A percentile compares a stretch with the other conserved stretches of the same genome.
Evolutionary conservation across 1,284 basidiomycete species (phyloP).

Genomic region (Cutaneotrichosporon sp.): DNA sequence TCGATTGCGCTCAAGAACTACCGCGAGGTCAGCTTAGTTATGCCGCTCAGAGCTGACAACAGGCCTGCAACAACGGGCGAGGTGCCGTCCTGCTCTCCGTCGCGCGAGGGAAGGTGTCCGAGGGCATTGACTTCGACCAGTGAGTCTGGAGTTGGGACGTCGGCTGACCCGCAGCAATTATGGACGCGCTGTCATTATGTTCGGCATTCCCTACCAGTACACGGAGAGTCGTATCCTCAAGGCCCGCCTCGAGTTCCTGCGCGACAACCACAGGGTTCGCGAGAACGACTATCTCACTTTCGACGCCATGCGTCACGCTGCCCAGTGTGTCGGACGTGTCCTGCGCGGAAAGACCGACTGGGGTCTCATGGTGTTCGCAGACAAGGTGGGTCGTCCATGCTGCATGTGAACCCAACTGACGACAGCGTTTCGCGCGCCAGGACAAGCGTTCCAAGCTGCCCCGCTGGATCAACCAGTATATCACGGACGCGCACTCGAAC

Average conservation of each 20-base stretch:
- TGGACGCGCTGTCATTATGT: slow-evolving; percentile 99
- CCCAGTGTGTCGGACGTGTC: slow-evolving; percentile 97
- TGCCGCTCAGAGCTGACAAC: slow-evolving; percentile 9
- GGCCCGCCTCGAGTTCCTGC: slow-evolving; percentile 93
- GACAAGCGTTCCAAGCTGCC: slow-evolving; percentile 98
- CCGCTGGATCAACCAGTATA: slow-evolving; percentile 99
- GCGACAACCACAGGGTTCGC: slow-evolving; percentile 97
- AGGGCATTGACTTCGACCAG: slow-evolving; percentile 99
- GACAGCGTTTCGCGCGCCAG: slow-evolving; percentile 90
- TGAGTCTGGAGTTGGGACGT: slow-evolving; percentile 21
- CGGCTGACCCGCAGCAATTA: slow-evolving; percentile 65
- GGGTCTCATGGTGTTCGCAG: slow-evolving; percentile 99
- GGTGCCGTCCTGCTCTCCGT: slow-evolving; percentile 96
- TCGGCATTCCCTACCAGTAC: slow-evolving; percentile 98
- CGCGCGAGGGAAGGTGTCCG: slow-evolving; percentile 97
- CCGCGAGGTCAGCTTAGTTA: slow-evolving; percentile 66
- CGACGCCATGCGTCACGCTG: slow-evolving; percentile 99
- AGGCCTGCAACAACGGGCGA: slow-evolving; percentile 98
- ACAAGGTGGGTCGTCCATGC: slow-evolving; percentile 67
- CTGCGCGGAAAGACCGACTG: slow-evolving; percentile 98
- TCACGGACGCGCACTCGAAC: slow-evolving; percentile 95
- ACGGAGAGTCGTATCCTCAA: slow-evolving; percentile 98
- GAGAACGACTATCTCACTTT: slow-evolving; percentile 99
- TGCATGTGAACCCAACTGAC: slow-evolving; percentile 5
- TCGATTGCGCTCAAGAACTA: slow-evolving; percentile 98